Base-by-base conservation (phyloP, 2,329 filamentous ascomycete species). In the Penicillium sp. region DNA sequence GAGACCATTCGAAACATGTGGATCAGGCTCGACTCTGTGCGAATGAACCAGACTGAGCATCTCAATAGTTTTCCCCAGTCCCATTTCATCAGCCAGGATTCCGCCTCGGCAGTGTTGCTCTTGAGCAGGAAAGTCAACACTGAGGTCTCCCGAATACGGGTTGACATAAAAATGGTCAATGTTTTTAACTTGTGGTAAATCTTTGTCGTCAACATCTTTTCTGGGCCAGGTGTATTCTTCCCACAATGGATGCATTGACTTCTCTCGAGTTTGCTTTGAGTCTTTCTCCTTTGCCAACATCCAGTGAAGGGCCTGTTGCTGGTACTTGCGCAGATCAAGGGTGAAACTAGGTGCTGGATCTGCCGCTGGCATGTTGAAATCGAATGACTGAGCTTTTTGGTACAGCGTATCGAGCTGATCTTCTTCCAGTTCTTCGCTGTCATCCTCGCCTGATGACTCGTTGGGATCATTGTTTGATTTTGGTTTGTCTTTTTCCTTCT, bases 221-320 rank as follows among this genome's bases (percentile, higher is more conserved):
- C 79, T 78, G 0, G 94, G 94, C 91, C 92, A 99, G 2, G 77
- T 72, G 65, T 99, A 99, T 69, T 97, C 90, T 74, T 99, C 94
- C 94, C 94, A 99, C 0, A 99, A 74, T 0, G 94, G 94, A 72
- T 99, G 92, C 90, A 99, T 96, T 0, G 91, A 97, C 4, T 80
- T 79, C 65, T 92, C 86, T 52, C 86, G 84, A 37, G 85, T 82
- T 12, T 84, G 82, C 61, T 85, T 86, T 58, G 89, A 82, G 60
- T 95, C 86, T 65, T 86, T 93, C 71, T 99, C 94, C 70, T 97
- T 97, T 5, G 86, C 82, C 60, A 97, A 80, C 91, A 99, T 97
- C 94, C 94, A 99, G 68, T 97, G 81, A 6, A 99, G 76, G 0
- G 94, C 91, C 72, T 99, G 94, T 68, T 91, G 96, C 71, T 99